Conservation (phyloP, 306 rosid genomes). For the Quercus suber region DNA sequence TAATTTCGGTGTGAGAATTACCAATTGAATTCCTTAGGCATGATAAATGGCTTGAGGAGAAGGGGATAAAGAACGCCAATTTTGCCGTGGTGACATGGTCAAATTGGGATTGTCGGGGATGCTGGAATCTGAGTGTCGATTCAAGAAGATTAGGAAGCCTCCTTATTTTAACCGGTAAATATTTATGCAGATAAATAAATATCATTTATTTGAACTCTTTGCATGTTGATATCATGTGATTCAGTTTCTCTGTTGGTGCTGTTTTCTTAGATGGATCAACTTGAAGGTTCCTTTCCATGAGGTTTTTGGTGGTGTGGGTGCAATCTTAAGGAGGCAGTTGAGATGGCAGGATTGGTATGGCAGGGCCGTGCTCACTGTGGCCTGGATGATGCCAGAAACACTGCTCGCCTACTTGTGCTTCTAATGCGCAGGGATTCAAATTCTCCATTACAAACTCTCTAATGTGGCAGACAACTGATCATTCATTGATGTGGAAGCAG, state of each 20-base stretch:
- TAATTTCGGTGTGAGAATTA: too few species aligned
- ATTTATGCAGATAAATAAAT: constrained; percentile 10
- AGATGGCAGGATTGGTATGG: constrained; percentile 82
- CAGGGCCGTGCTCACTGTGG: constrained; percentile 96
- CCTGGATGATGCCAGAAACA: constrained; percentile 90
- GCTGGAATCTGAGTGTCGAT: constrained; percentile 95
- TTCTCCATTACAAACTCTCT: constrained; percentile 71
- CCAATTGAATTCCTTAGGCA: constrained; percentile 51
- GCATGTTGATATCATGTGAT: constrained; percentile 18
- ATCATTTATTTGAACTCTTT: neutral
- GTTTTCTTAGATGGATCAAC: constrained; percentile 80
- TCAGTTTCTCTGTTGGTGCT: constrained; percentile 24
- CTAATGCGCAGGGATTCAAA: constrained; percentile 77
- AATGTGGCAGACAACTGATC: constrained; percentile 63
- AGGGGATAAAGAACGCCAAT: constrained; percentile 78
- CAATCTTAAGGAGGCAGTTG: constrained; percentile 91
- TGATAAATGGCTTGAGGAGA: constrained; percentile 96
- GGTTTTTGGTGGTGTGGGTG: constrained; percentile 79
- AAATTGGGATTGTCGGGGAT: constrained; percentile 89
- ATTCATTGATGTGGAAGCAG: constrained; percentile 53
- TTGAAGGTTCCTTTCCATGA: constrained; percentile 73
- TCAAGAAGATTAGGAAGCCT: constrained; percentile 87
- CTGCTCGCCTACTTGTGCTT: constrained; percentile 72
- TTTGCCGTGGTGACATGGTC: constrained; percentile 98
- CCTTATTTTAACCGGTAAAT: constrained; percentile 85